Percentiles rank a stretch among this genome's conserved stretches.
Conservation (phyloP, 192 early-diverging fungal genomes). For the Chytriomyces sp. region DNA sequence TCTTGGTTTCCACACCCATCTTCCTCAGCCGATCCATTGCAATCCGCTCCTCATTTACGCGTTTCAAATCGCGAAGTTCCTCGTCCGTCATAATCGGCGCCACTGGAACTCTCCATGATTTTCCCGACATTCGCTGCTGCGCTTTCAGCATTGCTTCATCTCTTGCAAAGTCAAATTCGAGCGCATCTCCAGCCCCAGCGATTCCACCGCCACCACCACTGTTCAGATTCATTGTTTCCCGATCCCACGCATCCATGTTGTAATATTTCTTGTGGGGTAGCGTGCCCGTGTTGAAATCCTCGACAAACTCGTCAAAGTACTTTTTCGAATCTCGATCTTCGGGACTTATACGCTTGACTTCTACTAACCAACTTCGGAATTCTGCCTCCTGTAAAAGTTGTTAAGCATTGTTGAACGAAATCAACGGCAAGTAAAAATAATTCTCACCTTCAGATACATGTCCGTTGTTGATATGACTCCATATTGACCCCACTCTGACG, state of each 20-base stretch:
- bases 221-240: not conserved
- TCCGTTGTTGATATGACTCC: conserved; percentile 41
- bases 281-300: conserved; percentile 55
- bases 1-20: conserved; percentile 51
- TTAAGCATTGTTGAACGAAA: not conserved
- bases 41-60: conserved; percentile 52
- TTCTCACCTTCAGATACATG: conserved; percentile 16
- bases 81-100: conserved; percentile 40
- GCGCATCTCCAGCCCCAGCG: not conserved
- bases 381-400: conserved; percentile 44
- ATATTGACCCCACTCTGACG: conserved; percentile 28
- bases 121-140: conserved; percentile 16
- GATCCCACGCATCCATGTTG: conserved; percentile 28
- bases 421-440: not conserved
- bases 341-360: conserved; percentile 51
- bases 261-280: conserved; percentile 46
- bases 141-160: conserved; percentile 24
- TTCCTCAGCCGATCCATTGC: conserved; percentile 49
- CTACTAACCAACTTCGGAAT: conserved; percentile 55
- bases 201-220: not conserved
- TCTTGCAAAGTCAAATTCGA: conserved; percentile 28
- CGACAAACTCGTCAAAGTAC: conserved; percentile 52
- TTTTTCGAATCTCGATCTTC: conserved; percentile 47
- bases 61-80: conserved; percentile 51
- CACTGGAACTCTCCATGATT: conserved; percentile 34